Percentiles rank a stretch among this genome's conserved stretches.
phyloP scores from a whole-genome alignment of 768 basidiomycete genomes.

The Trametes coccinea region DNA sequence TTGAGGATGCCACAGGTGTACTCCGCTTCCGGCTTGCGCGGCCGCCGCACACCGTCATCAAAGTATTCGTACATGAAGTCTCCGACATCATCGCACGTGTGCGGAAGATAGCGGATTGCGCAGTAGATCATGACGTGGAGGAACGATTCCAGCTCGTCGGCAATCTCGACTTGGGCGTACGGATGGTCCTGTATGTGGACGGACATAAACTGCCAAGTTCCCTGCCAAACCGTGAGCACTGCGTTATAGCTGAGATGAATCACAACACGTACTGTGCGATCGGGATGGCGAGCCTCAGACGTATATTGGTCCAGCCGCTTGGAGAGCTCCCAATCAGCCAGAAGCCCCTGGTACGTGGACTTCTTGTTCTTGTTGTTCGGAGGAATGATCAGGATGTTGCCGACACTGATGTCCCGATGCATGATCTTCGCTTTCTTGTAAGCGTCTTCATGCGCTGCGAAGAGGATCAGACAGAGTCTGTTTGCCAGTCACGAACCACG shows the following conservation, averaged over 20 bases:
- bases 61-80: constrained; percentile 1
- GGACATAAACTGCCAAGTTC: constrained; percentile 27
- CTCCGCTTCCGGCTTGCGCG: not conserved
- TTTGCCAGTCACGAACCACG: not conserved
- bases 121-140: constrained; percentile 12
- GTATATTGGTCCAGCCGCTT: not conserved
- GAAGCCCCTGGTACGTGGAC: not conserved
- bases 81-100: not conserved
- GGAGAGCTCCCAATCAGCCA: constrained; percentile 12
- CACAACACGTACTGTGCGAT: not conserved
- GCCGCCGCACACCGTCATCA: not conserved
- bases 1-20: not conserved
- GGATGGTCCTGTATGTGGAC: not conserved
- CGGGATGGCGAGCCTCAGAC: not conserved
- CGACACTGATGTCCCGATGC: constrained; percentile 17
- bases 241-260: not conserved
- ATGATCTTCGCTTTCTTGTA: not conserved
- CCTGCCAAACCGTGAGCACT: not conserved
- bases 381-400: constrained; percentile 12
- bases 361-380: not conserved
- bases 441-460: constrained; percentile 10
- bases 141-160: constrained; percentile 14
- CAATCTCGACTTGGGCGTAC: no score
- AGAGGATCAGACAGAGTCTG: not conserved
- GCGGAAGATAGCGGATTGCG: constrained; percentile 3